These are phyloP conservation scores for Rubroboletus pulcherrimus DNA, from an alignment of 768 basidiomycete genomes.

Conservation along the genomic window DNA sequence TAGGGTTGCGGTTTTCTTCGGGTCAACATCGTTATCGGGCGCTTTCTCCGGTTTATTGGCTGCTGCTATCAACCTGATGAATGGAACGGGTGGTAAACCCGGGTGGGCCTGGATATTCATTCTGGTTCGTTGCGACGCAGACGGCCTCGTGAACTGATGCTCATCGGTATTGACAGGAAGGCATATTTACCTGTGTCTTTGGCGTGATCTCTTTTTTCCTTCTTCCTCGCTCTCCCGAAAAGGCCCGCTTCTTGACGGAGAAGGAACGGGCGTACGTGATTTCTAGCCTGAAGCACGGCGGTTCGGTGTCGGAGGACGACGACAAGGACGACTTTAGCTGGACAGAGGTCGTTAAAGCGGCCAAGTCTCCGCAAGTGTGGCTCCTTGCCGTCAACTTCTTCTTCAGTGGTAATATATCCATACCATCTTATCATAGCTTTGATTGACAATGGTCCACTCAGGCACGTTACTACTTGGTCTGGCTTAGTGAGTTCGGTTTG, in stretches of 20 bases:
- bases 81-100: constrained; percentile 45
- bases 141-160: not conserved
- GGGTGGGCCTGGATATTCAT: constrained; percentile 68
- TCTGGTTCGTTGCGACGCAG: constrained; percentile 29
- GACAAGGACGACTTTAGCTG: constrained; percentile 50
- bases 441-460: constrained; percentile 5
- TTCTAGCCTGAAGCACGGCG: constrained; percentile 18
- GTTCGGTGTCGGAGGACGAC: constrained; percentile 39
- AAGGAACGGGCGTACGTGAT: constrained; percentile 49
- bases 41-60: constrained; percentile 66
- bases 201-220: constrained; percentile 50
- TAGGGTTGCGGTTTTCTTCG: constrained; percentile 40
- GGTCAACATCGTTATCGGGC: constrained; percentile 49
- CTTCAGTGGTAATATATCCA: constrained; percentile 41
- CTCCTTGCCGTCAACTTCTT: constrained; percentile 50
- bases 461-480: constrained; percentile 17
- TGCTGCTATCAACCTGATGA: constrained; percentile 54
- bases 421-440: not conserved
- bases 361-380: constrained; percentile 52
- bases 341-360: constrained; percentile 48
- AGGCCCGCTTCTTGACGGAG: constrained; percentile 47
- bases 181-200: constrained; percentile 58
- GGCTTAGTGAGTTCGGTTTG: constrained; percentile 19
- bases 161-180: constrained; percentile 37
- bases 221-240: constrained; percentile 42